Evolutionary conservation across 441 rosid genomes (phyloP), one percentile per base, ranked within the genome.

Genomic region (Pelargonium myrrhifolium): DNA sequence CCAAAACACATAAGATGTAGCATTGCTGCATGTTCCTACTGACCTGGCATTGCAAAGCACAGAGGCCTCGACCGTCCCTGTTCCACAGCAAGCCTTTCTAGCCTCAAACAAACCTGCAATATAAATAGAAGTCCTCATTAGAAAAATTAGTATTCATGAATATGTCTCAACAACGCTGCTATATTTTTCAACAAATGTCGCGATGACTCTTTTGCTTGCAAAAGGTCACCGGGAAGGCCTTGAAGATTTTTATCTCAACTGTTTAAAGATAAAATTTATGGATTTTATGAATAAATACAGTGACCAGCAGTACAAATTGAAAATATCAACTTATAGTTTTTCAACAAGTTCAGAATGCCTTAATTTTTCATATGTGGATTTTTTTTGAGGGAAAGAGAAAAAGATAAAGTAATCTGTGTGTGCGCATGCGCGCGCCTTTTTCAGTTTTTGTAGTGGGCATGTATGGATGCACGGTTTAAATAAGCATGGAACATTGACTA

Each of bases 41-140:
- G 96, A 76, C 72, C 83, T 64, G 65, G 87, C 77, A 79, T 90
- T 90, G 84, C 99, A 90, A 49, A 92, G 93, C 73, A 89, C 67
- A 9, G 98, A 87, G 56, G 96, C 89, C 74, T 95, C 99, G 56
- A 89, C 5, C 60, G 90, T 92, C 39, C 96, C 97, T 37, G 97
- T 87, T 76, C 98, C 97, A 60, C 98, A 92, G 78, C 99, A 92
- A 68, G 93, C 91, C 84, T 77, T 90, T 84, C 90, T 83, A 3
- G 92, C 70, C 82, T 92, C 99, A 70, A 84, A 83, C 83, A 92
- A 92, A 62, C 98, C 97, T 95, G 83, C 37, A 64, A 69, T 55
- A 61, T 6, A 6, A 76, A 42, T 15, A 35, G 55, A 51, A 71
- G 64, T 76, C 35, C 59, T 64, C 21, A 1, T 21, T 3, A 39